These are phyloP conservation scores for Aleurites moluccanus DNA, from an alignment of 441 rosid genomes.

Conservation along the genomic window DNA sequence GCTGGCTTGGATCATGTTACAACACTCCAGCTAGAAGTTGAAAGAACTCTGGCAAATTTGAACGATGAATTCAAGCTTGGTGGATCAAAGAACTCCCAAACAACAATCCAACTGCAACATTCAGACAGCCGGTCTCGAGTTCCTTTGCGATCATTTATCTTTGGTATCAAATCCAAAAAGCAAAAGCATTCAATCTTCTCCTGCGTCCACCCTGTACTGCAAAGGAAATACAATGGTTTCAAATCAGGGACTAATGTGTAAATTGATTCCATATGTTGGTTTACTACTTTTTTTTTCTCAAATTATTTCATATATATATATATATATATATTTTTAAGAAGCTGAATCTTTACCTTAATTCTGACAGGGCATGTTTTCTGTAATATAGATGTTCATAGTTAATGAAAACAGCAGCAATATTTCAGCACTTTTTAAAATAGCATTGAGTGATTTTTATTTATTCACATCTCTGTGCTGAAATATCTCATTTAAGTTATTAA, in stretches of 20 bases:
- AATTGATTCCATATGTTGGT: constrained; percentile 9
- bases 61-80: constrained; percentile 61
- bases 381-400: constrained; percentile 5
- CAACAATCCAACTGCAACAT: constrained; percentile 28
- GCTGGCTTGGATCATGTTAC: constrained; percentile 71
- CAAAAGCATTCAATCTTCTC: constrained; percentile 59
- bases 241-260: constrained; percentile 34
- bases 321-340: constrained; percentile 32
- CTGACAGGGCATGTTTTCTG: constrained; percentile 1
- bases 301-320: too few relatives aligned
- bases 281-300: too few relatives aligned
- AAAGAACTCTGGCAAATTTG: constrained; percentile 54
- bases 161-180: constrained; percentile 69
- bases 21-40: constrained; percentile 55
- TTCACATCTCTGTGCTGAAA: not conserved
- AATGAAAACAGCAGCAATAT: constrained; percentile 10
- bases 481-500: not conserved
- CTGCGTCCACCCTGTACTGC: constrained; percentile 61
- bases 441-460: not conserved
- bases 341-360: constrained; percentile 14
- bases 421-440: not conserved
- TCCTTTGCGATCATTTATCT: constrained; percentile 82
- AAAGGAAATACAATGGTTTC: constrained; percentile 48
- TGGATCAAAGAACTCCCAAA: constrained; percentile 33
- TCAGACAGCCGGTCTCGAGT: constrained; percentile 46